Evolutionary conservation across 768 basidiomycete species (phyloP).

Genomic region (Brasilioporus rufonigricans): DNA sequence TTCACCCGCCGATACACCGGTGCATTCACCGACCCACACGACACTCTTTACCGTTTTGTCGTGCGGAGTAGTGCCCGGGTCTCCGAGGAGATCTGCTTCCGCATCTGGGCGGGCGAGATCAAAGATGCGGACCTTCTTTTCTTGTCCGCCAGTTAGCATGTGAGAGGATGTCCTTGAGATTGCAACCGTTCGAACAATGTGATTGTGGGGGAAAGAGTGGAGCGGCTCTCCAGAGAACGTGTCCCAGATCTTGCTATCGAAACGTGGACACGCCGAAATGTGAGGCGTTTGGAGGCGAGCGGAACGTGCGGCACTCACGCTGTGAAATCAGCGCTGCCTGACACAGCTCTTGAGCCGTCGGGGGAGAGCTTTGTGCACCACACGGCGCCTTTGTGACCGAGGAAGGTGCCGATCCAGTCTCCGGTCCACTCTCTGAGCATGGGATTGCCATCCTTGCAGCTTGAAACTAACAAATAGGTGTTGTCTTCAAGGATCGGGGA

Average conservation of each 20-base stretch:
- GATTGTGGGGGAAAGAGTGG: slow-evolving; percentile 97
- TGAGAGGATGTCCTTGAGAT: slow-evolving; percentile 67
- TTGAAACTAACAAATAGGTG: too few relatives aligned
- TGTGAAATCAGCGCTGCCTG: slow-evolving; percentile 95
- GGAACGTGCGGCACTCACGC: slow-evolving; percentile 51
- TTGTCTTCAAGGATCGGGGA: slow-evolving; percentile 28
- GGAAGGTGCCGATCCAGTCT: slow-evolving; percentile 37
- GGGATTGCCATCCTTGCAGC: slow-evolving; percentile 78
- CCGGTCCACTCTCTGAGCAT: slow-evolving; percentile 64
- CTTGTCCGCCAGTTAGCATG: slow-evolving; percentile 90
- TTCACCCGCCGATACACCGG: slow-evolving; percentile 87
- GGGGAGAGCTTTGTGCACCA: slow-evolving; percentile 92
- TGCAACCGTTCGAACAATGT: slow-evolving; percentile 96
- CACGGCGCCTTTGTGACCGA: slow-evolving; percentile 92
- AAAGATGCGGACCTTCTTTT: slow-evolving; percentile 96
- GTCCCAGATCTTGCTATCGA: slow-evolving; percentile 89
- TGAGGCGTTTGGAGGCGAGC: background rate
- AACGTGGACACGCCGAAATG: slow-evolving; percentile 1
- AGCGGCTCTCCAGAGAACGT: slow-evolving; percentile 83
- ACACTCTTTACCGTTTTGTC: slow-evolving; percentile 92
- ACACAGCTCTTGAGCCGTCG: slow-evolving; percentile 83
- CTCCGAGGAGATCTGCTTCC: slow-evolving; percentile 77
- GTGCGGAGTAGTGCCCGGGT: slow-evolving; percentile 61
- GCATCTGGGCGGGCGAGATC: slow-evolving; percentile 85
- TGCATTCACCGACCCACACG: slow-evolving; percentile 87